Conservation (phyloP, 352 stramenopile genomes). For the Globisporangium lucens region DNA sequence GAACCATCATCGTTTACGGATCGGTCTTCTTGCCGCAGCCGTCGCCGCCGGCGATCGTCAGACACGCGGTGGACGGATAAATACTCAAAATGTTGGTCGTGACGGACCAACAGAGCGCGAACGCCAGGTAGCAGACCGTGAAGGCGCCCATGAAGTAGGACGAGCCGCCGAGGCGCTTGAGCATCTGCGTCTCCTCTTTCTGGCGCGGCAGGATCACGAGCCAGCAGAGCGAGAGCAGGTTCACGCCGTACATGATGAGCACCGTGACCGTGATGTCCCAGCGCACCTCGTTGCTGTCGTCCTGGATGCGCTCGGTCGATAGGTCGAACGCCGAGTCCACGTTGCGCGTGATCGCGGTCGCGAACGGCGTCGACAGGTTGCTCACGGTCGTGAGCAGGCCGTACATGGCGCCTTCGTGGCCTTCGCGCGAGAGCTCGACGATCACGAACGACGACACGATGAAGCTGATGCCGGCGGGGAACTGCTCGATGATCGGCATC, state of each 20-base stretch:
- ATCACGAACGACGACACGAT: slow-evolving; percentile 58
- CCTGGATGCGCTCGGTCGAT: slow-evolving; percentile 44
- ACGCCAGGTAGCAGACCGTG: slow-evolving; percentile 38
- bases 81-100: slow-evolving; percentile 61
- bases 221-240: slow-evolving; percentile 48
- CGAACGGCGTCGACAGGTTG: slow-evolving; percentile 49
- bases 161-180: slow-evolving; percentile 59
- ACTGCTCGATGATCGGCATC: slow-evolving; percentile 39
- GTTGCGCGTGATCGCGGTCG: slow-evolving; percentile 37
- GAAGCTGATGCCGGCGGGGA: slow-evolving; percentile 51
- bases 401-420: slow-evolving; percentile 63
- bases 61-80: slow-evolving; percentile 48
- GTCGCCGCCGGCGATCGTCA: slow-evolving; percentile 50
- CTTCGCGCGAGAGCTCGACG: slow-evolving; percentile 52
- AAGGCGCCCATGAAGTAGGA: slow-evolving; percentile 46
- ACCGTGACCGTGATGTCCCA: slow-evolving; percentile 50
- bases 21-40: slow-evolving; percentile 24
- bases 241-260: slow-evolving; percentile 49
- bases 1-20: not conserved
- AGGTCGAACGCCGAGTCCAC: slow-evolving; percentile 41
- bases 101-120: slow-evolving; percentile 52
- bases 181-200: slow-evolving; percentile 59
- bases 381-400: slow-evolving; percentile 59
- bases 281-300: slow-evolving; percentile 41
- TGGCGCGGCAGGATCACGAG: slow-evolving; percentile 57